Conservation (phyloP, 805 yeast genomes). For the Tetrapisispora fleetii region DNA sequence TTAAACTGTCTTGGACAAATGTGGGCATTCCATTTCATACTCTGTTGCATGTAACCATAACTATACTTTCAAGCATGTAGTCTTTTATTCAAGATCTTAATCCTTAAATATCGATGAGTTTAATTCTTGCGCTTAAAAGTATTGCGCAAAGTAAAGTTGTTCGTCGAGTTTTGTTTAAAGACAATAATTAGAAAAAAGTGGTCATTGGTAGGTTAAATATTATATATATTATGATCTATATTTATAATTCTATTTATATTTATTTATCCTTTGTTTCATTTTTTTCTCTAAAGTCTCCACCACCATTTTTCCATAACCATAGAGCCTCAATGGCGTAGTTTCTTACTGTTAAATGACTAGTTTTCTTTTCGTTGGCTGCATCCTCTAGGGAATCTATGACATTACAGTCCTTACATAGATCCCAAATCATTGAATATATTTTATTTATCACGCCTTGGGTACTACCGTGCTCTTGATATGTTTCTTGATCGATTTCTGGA, state of each 20-base stretch:
- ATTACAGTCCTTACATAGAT: conserved; percentile 49
- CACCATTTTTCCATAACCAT: conserved; percentile 70
- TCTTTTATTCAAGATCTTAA: neutral
- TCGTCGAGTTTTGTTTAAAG: too few relatives aligned
- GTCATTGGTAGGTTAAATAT: too few relatives aligned
- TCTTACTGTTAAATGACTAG: conserved; percentile 61
- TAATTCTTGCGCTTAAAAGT: neutral
- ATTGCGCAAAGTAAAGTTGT: neutral
- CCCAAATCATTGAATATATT: conserved; percentile 51
- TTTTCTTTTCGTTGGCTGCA: conserved; percentile 54
- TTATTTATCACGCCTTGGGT: conserved; percentile 27
- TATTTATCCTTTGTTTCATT: neutral
- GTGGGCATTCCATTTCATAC: too few relatives aligned
- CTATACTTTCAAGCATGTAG: too few relatives aligned
- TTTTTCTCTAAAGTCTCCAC: conserved; percentile 26
- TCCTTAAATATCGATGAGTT: neutral
- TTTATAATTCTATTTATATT: neutral
- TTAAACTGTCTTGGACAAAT: neutral
- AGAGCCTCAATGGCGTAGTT: conserved; percentile 83
- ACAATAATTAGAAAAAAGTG: too few relatives aligned
- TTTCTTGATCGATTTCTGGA: conserved; percentile 36
- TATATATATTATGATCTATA: too few relatives aligned
- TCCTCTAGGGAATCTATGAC: conserved; percentile 58
- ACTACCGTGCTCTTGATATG: conserved; percentile 33
- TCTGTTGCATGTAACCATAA: too few relatives aligned